Percentiles rank a stretch among this genome's conserved stretches.
These are phyloP conservation scores for Fusarium verticillioides DNA, from an alignment of 2,329 filamentous ascomycete genomes.

Conservation along the genomic window DNA sequence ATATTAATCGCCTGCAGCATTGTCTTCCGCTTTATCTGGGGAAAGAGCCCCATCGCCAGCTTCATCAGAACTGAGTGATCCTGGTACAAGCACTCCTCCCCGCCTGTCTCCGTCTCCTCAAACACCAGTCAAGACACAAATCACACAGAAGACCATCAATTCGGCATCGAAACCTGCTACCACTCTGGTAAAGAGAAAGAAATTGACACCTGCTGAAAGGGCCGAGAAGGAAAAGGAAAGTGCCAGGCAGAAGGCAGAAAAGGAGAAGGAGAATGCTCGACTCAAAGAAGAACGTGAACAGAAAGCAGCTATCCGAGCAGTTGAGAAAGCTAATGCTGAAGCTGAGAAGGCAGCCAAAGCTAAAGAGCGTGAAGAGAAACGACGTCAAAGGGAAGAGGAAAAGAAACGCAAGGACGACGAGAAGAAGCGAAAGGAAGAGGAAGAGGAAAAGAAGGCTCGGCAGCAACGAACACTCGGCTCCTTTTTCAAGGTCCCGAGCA, in stretches of 20 bases:
- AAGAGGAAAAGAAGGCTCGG: conserved; percentile 63
- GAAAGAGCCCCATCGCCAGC: conserved; percentile 46
- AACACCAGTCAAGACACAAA: conserved; percentile 46
- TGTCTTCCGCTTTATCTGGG: conserved; percentile 38
- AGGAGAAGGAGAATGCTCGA: conserved; percentile 54
- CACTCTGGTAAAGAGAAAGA: conserved; percentile 54
- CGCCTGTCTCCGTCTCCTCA: conserved; percentile 51
- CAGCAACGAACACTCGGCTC: conserved; percentile 59
- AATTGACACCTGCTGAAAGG: conserved; percentile 55
- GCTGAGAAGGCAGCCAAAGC: conserved; percentile 53
- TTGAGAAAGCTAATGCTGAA: conserved; percentile 47
- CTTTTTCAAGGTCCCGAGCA: conserved; percentile 58
- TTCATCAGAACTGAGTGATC: conserved; percentile 55
- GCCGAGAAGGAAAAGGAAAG: conserved; percentile 52
- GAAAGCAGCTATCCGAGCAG: conserved; percentile 40
- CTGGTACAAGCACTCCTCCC: conserved; percentile 54
- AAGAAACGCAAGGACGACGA: conserved; percentile 54
- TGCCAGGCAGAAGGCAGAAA: conserved; percentile 49
- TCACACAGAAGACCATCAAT: conserved; percentile 3
- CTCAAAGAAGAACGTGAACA: conserved; percentile 52
- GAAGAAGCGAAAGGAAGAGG: conserved; percentile 60
- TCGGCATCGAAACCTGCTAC: conserved; percentile 38
- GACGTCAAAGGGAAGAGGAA: conserved; percentile 51
- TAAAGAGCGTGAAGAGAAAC: conserved; percentile 54
- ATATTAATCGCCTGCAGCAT: conserved; percentile 37